phyloP scores from a whole-genome alignment of 768 basidiomycete genomes.

The Lactifluus echinatus region DNA sequence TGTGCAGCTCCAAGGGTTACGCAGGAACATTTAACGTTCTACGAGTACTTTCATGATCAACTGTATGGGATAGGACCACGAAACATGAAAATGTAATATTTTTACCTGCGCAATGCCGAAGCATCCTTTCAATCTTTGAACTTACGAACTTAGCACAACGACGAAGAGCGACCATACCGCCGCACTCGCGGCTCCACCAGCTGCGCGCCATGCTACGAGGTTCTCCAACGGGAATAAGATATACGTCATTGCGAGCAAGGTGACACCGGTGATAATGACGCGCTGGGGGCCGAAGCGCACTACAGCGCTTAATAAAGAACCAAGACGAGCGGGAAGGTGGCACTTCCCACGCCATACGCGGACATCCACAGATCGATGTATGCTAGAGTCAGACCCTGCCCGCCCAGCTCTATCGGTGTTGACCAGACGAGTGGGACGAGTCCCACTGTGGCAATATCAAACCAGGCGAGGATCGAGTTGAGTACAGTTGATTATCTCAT shows the following conservation, averaged over 20 bases:
- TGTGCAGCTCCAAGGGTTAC: no score
- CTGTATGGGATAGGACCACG: no score
- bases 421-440: slow-evolving; percentile 40
- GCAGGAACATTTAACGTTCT: no score
- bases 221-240: slow-evolving; percentile 25
- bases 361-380: slow-evolving; percentile 33
- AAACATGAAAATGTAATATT: no score
- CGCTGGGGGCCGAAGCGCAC: slow-evolving; percentile 31
- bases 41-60: no score
- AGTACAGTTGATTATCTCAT: no score
- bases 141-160: slow-evolving; percentile 5
- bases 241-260: slow-evolving; percentile 22
- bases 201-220: not conserved
- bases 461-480: slow-evolving; percentile 32
- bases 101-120: slow-evolving; percentile 7
- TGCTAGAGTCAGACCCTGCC: slow-evolving; percentile 31
- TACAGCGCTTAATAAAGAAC: slow-evolving; percentile 32
- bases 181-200: no score
- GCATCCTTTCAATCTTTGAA: not conserved
- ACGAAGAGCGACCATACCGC: not conserved
- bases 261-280: slow-evolving; percentile 24
- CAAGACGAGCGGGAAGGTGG: slow-evolving; percentile 31
- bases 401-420: slow-evolving; percentile 35
- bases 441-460: slow-evolving; percentile 33
- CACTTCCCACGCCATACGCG: slow-evolving; percentile 29